These are phyloP conservation scores for Vitis riparia DNA, from an alignment of 164 flowering plant species.

Conservation along the genomic window DNA sequence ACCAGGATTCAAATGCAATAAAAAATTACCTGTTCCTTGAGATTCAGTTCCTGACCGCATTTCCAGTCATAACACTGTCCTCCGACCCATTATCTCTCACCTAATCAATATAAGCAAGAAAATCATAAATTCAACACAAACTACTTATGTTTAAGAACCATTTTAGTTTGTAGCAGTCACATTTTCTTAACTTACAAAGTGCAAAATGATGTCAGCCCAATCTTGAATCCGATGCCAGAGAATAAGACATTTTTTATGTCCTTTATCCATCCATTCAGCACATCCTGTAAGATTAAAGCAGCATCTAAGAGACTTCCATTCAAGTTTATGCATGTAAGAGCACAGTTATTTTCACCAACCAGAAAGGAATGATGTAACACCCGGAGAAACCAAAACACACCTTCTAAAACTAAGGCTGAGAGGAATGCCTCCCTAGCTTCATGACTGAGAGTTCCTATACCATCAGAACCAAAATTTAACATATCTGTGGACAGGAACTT, in stretches of 20 bases:
- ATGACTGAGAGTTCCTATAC: slow-evolving; percentile 87
- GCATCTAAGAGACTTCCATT: neutral
- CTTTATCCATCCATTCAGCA: slow-evolving; percentile 97
- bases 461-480: slow-evolving; percentile 11
- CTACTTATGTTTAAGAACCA: no score
- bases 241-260: slow-evolving; percentile 82
- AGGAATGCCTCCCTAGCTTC: slow-evolving; percentile 89
- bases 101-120: slow-evolving; percentile 32
- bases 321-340: neutral
- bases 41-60: slow-evolving; percentile 85
- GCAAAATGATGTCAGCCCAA: slow-evolving; percentile 84
- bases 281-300: slow-evolving; percentile 54
- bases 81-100: slow-evolving; percentile 89
- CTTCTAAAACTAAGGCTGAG: slow-evolving; percentile 87
- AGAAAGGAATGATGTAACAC: neutral
- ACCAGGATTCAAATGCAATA: neutral
- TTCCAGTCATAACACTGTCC: slow-evolving; percentile 89
- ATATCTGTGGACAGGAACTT: neutral
- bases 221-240: slow-evolving; percentile 96
- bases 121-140: neutral
- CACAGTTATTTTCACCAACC: neutral
- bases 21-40: slow-evolving; percentile 78
- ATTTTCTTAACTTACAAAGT: slow-evolving; percentile 58
- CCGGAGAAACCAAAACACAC: slow-evolving; percentile 30
- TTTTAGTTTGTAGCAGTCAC: no score